Conservation (phyloP, 2,329 filamentous ascomycete species). For the Penicillium thymicola region DNA sequence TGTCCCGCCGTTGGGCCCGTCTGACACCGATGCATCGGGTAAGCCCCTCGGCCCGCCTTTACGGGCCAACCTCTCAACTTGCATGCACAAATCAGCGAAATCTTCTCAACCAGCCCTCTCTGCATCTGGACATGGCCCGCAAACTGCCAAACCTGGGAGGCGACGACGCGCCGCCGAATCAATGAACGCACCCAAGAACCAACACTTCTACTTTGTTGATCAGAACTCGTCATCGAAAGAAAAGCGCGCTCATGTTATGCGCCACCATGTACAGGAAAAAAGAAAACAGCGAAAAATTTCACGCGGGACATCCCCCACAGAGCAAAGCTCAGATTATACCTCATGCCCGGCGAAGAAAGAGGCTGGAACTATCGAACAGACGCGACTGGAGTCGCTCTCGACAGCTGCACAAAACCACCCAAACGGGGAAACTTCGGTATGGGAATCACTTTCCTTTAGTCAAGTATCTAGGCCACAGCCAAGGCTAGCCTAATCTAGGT, state of each 20-base stretch:
- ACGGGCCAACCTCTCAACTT: neutral
- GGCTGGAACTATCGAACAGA: slow-evolving; percentile 5
- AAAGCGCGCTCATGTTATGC: slow-evolving; percentile 46
- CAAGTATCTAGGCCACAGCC: neutral
- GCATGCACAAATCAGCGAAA: neutral
- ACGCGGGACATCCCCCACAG: slow-evolving; percentile 9
- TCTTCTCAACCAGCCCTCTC: slow-evolving; percentile 14
- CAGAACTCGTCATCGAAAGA: slow-evolving; percentile 40
- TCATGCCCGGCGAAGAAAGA: slow-evolving; percentile 9
- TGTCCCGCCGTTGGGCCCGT: slow-evolving; percentile 1
- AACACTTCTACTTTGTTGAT: slow-evolving; percentile 43
- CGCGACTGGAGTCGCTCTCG: neutral
- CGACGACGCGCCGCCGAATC: slow-evolving; percentile 28
- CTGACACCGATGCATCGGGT: slow-evolving; percentile 13
- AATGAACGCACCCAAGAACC: slow-evolving; percentile 25
- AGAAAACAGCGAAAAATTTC: slow-evolving; percentile 32
- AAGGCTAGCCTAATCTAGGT: neutral
- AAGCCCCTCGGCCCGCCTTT: neutral
- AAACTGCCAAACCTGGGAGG: slow-evolving; percentile 21
- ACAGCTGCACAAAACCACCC: neutral
- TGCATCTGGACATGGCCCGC: slow-evolving; percentile 15
- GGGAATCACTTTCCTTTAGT: neutral
- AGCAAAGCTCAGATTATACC: slow-evolving; percentile 2
- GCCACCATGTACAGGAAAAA: slow-evolving; percentile 44
- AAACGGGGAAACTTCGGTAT: slow-evolving; percentile 21